Evolutionary conservation across 2,329 filamentous ascomycete genomes (phyloP).

Genomic region (Fusarium anguioides): DNA sequence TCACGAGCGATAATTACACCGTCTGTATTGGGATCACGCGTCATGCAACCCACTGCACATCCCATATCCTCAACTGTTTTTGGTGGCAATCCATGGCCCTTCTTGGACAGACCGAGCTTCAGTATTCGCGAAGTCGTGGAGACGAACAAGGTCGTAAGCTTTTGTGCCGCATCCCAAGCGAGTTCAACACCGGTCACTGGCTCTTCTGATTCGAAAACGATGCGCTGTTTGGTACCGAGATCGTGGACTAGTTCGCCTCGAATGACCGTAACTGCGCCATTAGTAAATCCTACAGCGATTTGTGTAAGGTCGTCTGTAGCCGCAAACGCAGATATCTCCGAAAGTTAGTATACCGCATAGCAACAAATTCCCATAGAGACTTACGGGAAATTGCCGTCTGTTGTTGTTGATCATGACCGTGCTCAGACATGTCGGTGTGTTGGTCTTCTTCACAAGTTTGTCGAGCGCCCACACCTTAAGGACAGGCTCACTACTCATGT

Average conservation of each 20-base stretch:
- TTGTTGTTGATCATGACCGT: constrained; percentile 89
- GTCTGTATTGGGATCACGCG: constrained; percentile 79
- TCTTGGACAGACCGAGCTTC: constrained; percentile 86
- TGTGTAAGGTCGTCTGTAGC: constrained; percentile 90
- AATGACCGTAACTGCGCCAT: constrained; percentile 93
- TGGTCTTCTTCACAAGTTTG: constrained; percentile 93
- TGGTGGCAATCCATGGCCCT: constrained; percentile 88
- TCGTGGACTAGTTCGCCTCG: constrained; percentile 96
- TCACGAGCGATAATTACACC: constrained; percentile 93
- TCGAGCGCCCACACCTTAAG: constrained; percentile 98
- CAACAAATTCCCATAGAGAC: constrained; percentile 32
- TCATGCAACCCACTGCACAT: constrained; percentile 95
- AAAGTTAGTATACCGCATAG: not conserved
- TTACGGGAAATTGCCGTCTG: constrained; percentile 89
- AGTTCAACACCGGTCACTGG: constrained; percentile 94
- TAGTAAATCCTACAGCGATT: constrained; percentile 94
- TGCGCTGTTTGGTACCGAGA: constrained; percentile 90
- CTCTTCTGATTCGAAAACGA: constrained; percentile 96
- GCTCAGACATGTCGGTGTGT: constrained; percentile 86
- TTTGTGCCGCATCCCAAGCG: constrained; percentile 60
- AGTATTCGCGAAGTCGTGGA: constrained; percentile 90
- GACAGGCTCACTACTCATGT: constrained; percentile 86
- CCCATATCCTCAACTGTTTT: constrained; percentile 90
- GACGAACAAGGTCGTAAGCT: constrained; percentile 84
- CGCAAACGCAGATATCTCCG: constrained; percentile 85